Conservation (phyloP, 2,329 filamentous ascomycete species). For the Mycocentrospora acerina region DNA sequence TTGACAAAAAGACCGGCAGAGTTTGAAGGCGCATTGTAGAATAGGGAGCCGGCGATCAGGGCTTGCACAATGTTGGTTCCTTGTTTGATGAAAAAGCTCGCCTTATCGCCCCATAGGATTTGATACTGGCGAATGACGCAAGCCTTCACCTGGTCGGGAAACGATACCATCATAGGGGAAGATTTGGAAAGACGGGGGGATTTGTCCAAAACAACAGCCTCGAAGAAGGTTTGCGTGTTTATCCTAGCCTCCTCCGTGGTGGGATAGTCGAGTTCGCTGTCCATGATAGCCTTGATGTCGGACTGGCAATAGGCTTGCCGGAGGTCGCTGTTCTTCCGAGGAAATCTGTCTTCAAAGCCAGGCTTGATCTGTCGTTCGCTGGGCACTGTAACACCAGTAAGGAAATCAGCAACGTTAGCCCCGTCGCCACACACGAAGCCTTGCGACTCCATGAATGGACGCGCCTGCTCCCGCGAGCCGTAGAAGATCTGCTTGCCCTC, state of each 20-base stretch:
- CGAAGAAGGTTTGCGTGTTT: slow-evolving; percentile 52
- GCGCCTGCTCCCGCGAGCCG: slow-evolving; percentile 61
- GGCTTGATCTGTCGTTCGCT: slow-evolving; percentile 44
- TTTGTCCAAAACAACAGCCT: slow-evolving; percentile 57
- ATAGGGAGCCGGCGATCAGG: slow-evolving; percentile 65
- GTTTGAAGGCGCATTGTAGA: slow-evolving; percentile 63
- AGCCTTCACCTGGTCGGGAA: slow-evolving; percentile 52
- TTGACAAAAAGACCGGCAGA: slow-evolving; percentile 65
- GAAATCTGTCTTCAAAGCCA: slow-evolving; percentile 46
- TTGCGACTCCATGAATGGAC: slow-evolving; percentile 65
- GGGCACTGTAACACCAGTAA: slow-evolving; percentile 67
- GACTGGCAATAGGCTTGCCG: slow-evolving; percentile 52
- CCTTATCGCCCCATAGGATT: slow-evolving; percentile 65
- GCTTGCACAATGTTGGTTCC: slow-evolving; percentile 59
- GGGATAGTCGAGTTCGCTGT: slow-evolving; percentile 60
- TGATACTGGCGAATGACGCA: slow-evolving; percentile 64
- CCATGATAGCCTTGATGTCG: slow-evolving; percentile 53
- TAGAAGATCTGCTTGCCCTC: slow-evolving; percentile 77
- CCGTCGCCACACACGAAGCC: slow-evolving; percentile 61
- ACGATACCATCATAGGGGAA: slow-evolving; percentile 54
- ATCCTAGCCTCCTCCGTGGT: slow-evolving; percentile 48
- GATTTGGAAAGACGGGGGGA: slow-evolving; percentile 54
- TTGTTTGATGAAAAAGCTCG: slow-evolving; percentile 65
- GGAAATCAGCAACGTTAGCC: slow-evolving; percentile 70
- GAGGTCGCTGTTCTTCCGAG: slow-evolving; percentile 49